phyloP scores from a whole-genome alignment of 495 filamentous ascomycete species.

The Talaromyces trachyspermus region DNA sequence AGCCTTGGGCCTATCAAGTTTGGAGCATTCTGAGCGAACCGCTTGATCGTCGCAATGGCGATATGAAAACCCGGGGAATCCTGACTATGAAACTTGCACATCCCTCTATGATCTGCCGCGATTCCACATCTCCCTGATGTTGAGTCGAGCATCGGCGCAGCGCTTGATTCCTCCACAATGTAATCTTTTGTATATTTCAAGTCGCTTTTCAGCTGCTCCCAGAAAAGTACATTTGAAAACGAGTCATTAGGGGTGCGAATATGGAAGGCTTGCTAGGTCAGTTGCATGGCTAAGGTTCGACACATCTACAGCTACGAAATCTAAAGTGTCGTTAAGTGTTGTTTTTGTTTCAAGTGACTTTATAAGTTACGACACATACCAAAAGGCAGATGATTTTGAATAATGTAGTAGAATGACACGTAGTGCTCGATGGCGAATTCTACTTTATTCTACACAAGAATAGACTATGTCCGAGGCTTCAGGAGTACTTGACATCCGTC shows the following conservation, averaged over 20 bases:
- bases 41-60: conserved; percentile 13
- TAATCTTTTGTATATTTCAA: conserved; percentile 22
- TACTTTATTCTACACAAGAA: not conserved
- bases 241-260: no score
- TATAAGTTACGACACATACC: not conserved
- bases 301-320: not conserved
- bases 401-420: no score
- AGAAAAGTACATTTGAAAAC: no score
- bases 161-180: conserved; percentile 25
- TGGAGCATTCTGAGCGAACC: conserved; percentile 14
- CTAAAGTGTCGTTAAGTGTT: not conserved
- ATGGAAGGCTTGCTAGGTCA: no score
- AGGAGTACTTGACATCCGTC: not conserved
- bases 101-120: conserved; percentile 17
- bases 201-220: conserved; percentile 35
- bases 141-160: conserved; percentile 28
- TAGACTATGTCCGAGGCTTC: not conserved
- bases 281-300: no score
- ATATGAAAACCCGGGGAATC: conserved; percentile 15
- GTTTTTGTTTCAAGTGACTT: not conserved
- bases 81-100: conserved; percentile 13
- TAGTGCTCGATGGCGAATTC: no score
- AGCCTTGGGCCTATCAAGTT: no score
- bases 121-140: conserved; percentile 25
- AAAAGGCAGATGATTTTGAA: not conserved